phyloP scores from a whole-genome alignment of 331 rosid species.

The Phaseolus coccineus region DNA sequence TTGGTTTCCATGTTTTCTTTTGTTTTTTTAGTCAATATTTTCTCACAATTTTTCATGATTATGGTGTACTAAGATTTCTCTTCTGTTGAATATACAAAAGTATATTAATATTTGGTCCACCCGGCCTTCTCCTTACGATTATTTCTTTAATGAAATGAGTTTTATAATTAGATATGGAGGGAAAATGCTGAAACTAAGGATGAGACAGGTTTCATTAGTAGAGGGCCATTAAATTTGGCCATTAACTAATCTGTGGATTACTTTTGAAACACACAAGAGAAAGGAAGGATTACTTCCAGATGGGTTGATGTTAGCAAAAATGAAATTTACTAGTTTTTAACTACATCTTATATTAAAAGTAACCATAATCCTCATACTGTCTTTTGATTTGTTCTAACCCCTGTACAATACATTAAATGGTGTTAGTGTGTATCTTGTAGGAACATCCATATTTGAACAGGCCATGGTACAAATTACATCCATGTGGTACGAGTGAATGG shows the following conservation, averaged over 20 bases:
- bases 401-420: not conserved
- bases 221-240: not conserved
- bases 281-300: not conserved
- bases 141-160: not conserved
- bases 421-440: slow-evolving; percentile 47
- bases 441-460: slow-evolving; percentile 89
- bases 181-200: slow-evolving; percentile 15
- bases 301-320: not conserved
- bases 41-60: not conserved
- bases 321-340: not conserved
- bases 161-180: slow-evolving; percentile 11
- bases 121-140: not conserved
- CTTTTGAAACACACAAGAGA: not conserved
- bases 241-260: not conserved
- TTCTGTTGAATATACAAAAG: not conserved
- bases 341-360: not conserved
- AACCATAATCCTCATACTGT: not conserved
- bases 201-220: not conserved
- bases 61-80: not conserved
- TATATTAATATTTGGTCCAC: not conserved
- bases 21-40: not conserved
- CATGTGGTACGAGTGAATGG: slow-evolving; percentile 90
- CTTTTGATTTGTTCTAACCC: not conserved
- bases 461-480: slow-evolving; percentile 93
- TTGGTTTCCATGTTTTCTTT: not conserved